Evolutionary conservation across 2,329 filamentous ascomycete genomes (phyloP).

Genomic region (Exophiala xenobiotica): DNA sequence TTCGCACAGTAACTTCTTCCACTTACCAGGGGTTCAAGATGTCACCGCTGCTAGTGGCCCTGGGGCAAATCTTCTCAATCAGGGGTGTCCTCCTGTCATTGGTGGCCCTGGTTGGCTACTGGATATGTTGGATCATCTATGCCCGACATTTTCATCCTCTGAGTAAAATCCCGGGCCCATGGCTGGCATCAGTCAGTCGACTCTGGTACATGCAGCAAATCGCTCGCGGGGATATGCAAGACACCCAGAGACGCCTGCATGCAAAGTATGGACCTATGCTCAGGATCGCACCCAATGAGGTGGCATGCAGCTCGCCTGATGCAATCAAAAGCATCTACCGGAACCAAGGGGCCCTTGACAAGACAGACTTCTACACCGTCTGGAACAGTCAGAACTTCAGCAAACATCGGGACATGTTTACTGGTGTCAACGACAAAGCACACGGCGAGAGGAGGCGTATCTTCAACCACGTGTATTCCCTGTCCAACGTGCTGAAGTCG

Average conservation of each 20-base stretch:
- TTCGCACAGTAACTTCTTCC: not conserved
- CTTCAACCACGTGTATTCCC: slow-evolving; percentile 32
- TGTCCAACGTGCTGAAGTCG: slow-evolving; percentile 36
- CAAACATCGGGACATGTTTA: slow-evolving; percentile 33
- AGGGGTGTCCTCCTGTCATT: not conserved
- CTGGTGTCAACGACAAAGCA: slow-evolving; percentile 28
- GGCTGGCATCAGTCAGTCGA: slow-evolving; percentile 32
- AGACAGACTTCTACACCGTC: slow-evolving; percentile 35
- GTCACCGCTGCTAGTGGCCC: not conserved
- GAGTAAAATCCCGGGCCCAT: slow-evolving; percentile 34
- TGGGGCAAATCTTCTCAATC: slow-evolving; percentile 4
- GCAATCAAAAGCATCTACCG: slow-evolving; percentile 33
- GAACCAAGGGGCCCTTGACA: slow-evolving; percentile 19
- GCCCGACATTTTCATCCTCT: slow-evolving; percentile 32
- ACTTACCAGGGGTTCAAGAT: not conserved
- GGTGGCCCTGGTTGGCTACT: slow-evolving; percentile 18
- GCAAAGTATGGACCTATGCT: slow-evolving; percentile 33
- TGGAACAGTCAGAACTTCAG: slow-evolving; percentile 27
- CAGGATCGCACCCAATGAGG: slow-evolving; percentile 41
- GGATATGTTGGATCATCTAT: slow-evolving; percentile 32
- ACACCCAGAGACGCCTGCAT: slow-evolving; percentile 29
- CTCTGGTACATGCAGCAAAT: slow-evolving; percentile 32
- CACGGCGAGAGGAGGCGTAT: slow-evolving; percentile 33
- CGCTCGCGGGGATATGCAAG: slow-evolving; percentile 28
- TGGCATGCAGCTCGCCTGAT: slow-evolving; percentile 30